These are phyloP conservation scores for Populus ilicifolia DNA, from an alignment of 345 rosid genomes.

Conservation along the genomic window DNA sequence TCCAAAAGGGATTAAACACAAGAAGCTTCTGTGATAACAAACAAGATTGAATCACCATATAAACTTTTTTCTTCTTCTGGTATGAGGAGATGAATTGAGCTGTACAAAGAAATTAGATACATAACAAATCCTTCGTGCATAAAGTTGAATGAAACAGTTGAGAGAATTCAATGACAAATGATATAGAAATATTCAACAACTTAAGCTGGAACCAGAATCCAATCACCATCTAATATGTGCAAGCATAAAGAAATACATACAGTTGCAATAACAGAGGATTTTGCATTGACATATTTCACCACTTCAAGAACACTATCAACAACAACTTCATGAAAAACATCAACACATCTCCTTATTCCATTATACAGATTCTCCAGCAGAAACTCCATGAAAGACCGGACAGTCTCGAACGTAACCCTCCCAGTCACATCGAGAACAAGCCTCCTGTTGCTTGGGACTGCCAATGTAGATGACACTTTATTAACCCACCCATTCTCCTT, in stretches of 20 bases:
- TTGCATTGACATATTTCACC: conserved; percentile 45
- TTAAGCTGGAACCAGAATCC: conserved; percentile 52
- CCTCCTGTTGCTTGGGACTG: conserved; percentile 63
- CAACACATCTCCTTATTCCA: conserved; percentile 40
- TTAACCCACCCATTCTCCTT: conserved; percentile 41
- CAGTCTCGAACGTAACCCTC: conserved; percentile 60
- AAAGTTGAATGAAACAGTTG: neutral
- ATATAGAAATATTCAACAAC: neutral
- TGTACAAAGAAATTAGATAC: neutral
- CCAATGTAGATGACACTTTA: conserved; percentile 53
- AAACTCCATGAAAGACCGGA: conserved; percentile 59
- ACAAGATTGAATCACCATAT: neutral
- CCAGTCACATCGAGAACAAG: conserved; percentile 72
- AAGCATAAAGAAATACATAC: conserved; percentile 57
- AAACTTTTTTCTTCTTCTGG: neutral
- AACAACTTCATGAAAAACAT: conserved; percentile 34
- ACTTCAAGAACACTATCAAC: conserved; percentile 42
- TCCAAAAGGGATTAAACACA: no score
- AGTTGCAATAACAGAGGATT: conserved; percentile 46
- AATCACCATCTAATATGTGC: conserved; percentile 56
- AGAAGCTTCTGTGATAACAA: no score
- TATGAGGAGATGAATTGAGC: neutral
- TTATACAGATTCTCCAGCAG: conserved; percentile 44
- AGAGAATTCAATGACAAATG: neutral
- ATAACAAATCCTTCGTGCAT: neutral